These are phyloP conservation scores for Apiospora marii DNA, from an alignment of 2,329 filamentous ascomycete genomes.

Conservation along the genomic window DNA sequence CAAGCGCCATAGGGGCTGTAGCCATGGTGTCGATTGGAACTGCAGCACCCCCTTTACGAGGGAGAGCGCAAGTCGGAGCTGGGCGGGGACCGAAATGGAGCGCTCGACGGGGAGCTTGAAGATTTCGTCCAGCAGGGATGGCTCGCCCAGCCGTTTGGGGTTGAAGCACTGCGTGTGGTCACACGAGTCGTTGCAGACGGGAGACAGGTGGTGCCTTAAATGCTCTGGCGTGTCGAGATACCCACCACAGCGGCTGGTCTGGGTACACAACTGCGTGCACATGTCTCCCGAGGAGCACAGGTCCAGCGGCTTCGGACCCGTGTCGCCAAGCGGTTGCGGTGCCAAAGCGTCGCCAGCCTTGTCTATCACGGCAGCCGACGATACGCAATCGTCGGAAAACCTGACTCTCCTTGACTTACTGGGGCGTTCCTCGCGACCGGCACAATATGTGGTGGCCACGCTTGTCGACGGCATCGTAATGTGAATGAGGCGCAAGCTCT, in stretches of 20 bases:
- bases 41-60: slow-evolving; percentile 30
- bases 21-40: slow-evolving; percentile 32
- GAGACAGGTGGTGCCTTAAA: slow-evolving; percentile 26
- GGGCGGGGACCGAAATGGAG: slow-evolving; percentile 27
- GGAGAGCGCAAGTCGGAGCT: slow-evolving; percentile 27
- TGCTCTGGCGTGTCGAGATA: slow-evolving; percentile 28
- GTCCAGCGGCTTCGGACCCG: neutral
- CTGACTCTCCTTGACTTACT: slow-evolving; percentile 21
- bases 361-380: neutral
- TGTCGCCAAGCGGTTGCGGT: neutral
- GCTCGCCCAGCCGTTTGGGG: slow-evolving; percentile 24
- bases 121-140: slow-evolving; percentile 21
- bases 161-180: slow-evolving; percentile 27
- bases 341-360: neutral
- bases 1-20: slow-evolving; percentile 26
- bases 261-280: slow-evolving; percentile 26
- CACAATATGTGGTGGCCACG: neutral
- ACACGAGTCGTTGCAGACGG: slow-evolving; percentile 23
- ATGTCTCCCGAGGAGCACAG: slow-evolving; percentile 23
- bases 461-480: slow-evolving; percentile 22
- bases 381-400: slow-evolving; percentile 24
- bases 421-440: neutral
- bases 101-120: slow-evolving; percentile 36
- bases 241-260: slow-evolving; percentile 9
- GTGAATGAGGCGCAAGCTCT: slow-evolving; percentile 24